Base-by-base conservation (phyloP, 1,139 yeast species). In the Eremothecium gossypii region DNA sequence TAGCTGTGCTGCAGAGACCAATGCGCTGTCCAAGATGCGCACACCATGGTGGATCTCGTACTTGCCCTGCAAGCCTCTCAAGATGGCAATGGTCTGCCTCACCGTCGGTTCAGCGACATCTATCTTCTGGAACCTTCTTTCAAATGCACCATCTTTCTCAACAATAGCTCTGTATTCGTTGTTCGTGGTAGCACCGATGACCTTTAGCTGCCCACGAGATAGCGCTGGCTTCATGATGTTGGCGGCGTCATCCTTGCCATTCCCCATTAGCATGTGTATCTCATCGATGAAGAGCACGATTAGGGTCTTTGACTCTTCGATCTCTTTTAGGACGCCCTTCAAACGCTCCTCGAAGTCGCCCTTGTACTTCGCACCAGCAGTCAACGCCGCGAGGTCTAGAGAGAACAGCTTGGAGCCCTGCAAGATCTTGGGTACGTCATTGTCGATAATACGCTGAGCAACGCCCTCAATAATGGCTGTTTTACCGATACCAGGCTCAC, bases 401-500 rank as follows among this genome's bases (percentile, higher is more conserved):
- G 96, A 84, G 63, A 81, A 87, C 44, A 91, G 71, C 51, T 82
- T 77, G 49, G 95, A 78, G 49, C 79, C 79, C 42, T 85, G 82
- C 54, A 91, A 72, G 47, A 89, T 83, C 38, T 79, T 76, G 36
- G 98, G 98, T 12, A 93, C 95, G 65, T 91, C 99, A 46, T 85
- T 86, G 58, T 91, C 96, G 48, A 91, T 80, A 50, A 91, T 87
- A 67, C 98, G 76, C 67, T 91, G 97, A 11, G 98, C 97, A 45
- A 91, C 96, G 53, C 98, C 98, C 69, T 91, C 99, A 40, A 89
- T 95, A 55, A 91, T 89, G 14, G 95, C 84, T 31, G 98, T 93
- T 68, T 91, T 91, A 72, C 99, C 99, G 41, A 91, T 96, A 76
- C 99, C 99, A 29, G 98, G 96, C 58, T 91, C 97, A 72, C 99